phyloP scores from a whole-genome alignment of 768 basidiomycete species.

The Trametes cubensis region DNA sequence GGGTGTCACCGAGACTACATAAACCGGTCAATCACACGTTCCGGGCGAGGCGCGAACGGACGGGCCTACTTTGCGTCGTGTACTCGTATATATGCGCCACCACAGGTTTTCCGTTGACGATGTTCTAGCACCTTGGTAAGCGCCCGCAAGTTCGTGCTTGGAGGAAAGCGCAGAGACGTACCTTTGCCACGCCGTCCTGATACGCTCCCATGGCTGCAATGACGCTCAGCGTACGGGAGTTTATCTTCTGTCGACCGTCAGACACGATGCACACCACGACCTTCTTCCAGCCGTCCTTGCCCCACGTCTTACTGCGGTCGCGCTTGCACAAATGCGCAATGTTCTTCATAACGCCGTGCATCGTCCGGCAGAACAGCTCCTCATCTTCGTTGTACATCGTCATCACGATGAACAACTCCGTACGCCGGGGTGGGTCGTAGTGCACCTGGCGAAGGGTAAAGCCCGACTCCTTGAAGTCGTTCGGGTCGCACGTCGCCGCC shows the following conservation, averaged over 20 bases:
- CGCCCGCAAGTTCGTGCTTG: not conserved
- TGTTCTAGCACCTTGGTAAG: slow-evolving; percentile 45
- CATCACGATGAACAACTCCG: slow-evolving; percentile 96
- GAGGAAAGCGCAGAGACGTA: slow-evolving; percentile 32
- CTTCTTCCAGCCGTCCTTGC: slow-evolving; percentile 98
- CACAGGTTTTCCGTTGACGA: slow-evolving; percentile 82
- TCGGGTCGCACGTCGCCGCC: slow-evolving; percentile 95
- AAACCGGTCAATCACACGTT: slow-evolving; percentile 14
- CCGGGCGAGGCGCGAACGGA: not conserved
- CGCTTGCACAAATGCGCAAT: slow-evolving; percentile 86
- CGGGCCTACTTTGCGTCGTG: slow-evolving; percentile 78
- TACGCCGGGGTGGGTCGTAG: slow-evolving; percentile 87
- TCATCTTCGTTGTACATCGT: slow-evolving; percentile 98
- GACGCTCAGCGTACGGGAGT: slow-evolving; percentile 78
- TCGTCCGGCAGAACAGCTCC: slow-evolving; percentile 85
- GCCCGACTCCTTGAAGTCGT: slow-evolving; percentile 79
- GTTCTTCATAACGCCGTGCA: slow-evolving; percentile 97
- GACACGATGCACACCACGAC: slow-evolving; percentile 92
- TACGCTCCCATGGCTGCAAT: slow-evolving; percentile 94
- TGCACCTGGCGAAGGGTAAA: slow-evolving; percentile 91
- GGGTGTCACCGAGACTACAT: slow-evolving; percentile 75
- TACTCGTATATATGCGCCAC: slow-evolving; percentile 92
- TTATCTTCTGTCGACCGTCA: slow-evolving; percentile 85
- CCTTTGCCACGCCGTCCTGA: slow-evolving; percentile 92
- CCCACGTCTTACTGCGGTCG: slow-evolving; percentile 92